Base-by-base conservation (phyloP, 176 grass and related monocot genomes). In the Hyparrhenia diplandra region DNA sequence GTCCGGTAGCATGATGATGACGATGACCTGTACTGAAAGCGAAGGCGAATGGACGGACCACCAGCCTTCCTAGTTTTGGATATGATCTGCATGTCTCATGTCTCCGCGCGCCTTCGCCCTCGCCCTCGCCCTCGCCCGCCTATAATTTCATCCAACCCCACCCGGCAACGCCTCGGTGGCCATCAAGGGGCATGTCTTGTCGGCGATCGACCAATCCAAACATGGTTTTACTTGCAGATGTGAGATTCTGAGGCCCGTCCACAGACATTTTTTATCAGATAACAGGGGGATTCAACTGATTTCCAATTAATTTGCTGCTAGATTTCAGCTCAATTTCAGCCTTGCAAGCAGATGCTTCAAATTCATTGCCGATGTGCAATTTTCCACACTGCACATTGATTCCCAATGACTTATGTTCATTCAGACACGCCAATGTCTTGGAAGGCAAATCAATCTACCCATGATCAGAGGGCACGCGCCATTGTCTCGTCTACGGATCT, bases 31-130 rank as follows among this genome's bases (percentile, higher is more conserved):
- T 75, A 71, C 3, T 63, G 81, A 84, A 75, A 88, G 82, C 24
- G 76, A 80, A 8, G 52, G 76, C 40, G 81, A 67, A 80, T 80
- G 62, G 82, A 80, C 87, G 52, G 76, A 70, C 70, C 63, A 81
- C 87, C 82, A 34, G 34, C 70, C 69, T 80, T 75, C 80, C 82
- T 70, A 63, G 82, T 88, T 80, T 70, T 75, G 87, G 82, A 88
- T 76, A 70, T 64, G 42, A 47, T 73, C 45, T 64, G 85, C 40
- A 40, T 69, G 69, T 65, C 42, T 27, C 67, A 32, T 39, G 27
- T 63, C 72, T 13, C 13, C 5, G 41, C 35, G 10, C 57, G 57
- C 57, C 57, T 27, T 1, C 10, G 3, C 21, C 3, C 54, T 6
- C 57, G 21, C 52, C 37, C 37, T 23, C n/a, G n/a, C n/a, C n/a